Evolutionary conservation across 768 basidiomycete genomes (phyloP), one percentile per base, ranked within the genome.

Genomic region (Rhodotorula babjevae): DNA sequence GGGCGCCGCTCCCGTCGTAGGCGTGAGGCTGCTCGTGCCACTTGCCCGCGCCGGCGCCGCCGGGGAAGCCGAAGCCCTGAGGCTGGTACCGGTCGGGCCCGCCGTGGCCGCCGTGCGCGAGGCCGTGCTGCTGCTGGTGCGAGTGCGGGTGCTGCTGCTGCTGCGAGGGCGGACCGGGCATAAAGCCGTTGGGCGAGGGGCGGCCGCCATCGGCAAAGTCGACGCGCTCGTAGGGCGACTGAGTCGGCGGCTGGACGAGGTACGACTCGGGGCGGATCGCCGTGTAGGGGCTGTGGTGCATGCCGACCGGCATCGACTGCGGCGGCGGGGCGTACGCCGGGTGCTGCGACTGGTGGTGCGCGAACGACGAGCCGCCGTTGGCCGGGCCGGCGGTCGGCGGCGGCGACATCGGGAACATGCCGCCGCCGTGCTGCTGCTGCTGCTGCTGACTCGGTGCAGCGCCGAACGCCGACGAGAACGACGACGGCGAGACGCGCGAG

Each of bases 211-310:
- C 71, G 29, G 65, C 71, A 55, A 76, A 76, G 27, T 70, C 65
- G 59, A 76, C 74, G 53, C 68, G 71, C 62, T 69, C 74, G 63
- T 76, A 76, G 0, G 74, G 74, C 46, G 68, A 69, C 31, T 33
- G 15, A 4, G 67, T 49, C 3, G 74, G 71, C 21, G 65, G 53
- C 21, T 72, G 68, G 15, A 76, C 68, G 52, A 61, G 44, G 68
- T 72, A 76, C 16, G 71, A 61, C 29, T 76, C 71, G 44, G 74
- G 68, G 1, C 68, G 68, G 53, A 69, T 65, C 0, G 68, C 61
- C 29, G 61, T 69, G 71, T 76, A 76, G 3, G 71, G 74, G 25
- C 61, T 67, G 5, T 65, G 47, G 1, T 58, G 61, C 53, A 46
- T 46, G 44, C 44, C 44, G 44, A 46, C 44, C 12, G 50, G 57